Base-by-base conservation (phyloP, 2,329 filamentous ascomycete genomes). In the Diaporthe sp. region DNA sequence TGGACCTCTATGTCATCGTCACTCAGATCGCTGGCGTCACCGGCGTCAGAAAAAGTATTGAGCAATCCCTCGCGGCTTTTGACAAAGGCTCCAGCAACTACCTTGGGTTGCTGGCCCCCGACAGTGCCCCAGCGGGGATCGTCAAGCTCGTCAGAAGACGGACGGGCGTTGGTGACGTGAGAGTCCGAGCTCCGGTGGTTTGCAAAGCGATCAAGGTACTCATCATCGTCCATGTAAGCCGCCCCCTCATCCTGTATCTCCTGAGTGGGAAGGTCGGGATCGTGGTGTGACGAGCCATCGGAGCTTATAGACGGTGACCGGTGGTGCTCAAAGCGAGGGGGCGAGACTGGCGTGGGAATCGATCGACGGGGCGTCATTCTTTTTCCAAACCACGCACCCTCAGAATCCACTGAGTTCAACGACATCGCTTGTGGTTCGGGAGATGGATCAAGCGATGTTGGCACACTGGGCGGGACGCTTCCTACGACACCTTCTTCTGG, bases 361-460 rank as follows among this genome's bases (percentile, higher is more conserved):
- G 85, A 81, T 81, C 85, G 78, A 73, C 86, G 89, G 25, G 70
- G 63, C 17, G 73, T 76, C 74, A 82, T 83, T 60, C 85, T 85
- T 82, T 49, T 81, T 77, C 17, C 81, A 89, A 99, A 92, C 97
- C 97, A 99, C 0, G 96, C 98, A 6, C 91, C 97, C 85, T 99
- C 97, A 0, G 96, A 98, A 81, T 98, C 97, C 76, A 98, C 95
- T 0, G 96, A 98, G 2, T 95, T 97, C 25, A 98, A 88, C 0
- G 96, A 98, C 83, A 96, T 93, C 42, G 95, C 95, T 81, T 95
- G 90, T 49, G 86, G 89, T 79, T 89, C 92, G 25, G 87, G 91
- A 7, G 89, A 92, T 37, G 86, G 82, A 34, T 86, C 84, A 6
- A 84, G 81, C 31, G 70, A 75, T 20, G 70, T 71, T 37, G 76